A percentile compares a stretch with the other conserved stretches of the same genome.
phyloP scores from a whole-genome alignment of 164 flowering plant genomes.

The Magnolia kwangsiensis region DNA sequence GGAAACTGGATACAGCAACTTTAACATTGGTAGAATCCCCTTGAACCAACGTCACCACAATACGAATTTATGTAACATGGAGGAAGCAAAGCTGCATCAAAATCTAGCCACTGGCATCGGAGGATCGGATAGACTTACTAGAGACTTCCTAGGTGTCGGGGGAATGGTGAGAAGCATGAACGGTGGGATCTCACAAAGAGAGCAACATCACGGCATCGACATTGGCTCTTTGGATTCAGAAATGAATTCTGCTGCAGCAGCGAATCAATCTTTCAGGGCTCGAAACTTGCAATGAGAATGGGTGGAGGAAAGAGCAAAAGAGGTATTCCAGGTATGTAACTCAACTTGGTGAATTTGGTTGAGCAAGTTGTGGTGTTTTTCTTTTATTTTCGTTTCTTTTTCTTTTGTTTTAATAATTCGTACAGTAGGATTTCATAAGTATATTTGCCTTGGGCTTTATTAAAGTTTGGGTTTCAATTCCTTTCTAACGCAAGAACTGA shows the following conservation, averaged over 20 bases:
- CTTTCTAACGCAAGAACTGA: not conserved
- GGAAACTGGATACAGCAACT: slow-evolving; percentile 26
- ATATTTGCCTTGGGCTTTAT: not conserved
- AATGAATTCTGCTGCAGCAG: slow-evolving; percentile 2
- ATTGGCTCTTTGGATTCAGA: slow-evolving; percentile 9
- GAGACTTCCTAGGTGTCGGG: slow-evolving; percentile 82
- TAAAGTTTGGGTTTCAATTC: not conserved
- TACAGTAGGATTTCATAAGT: not conserved
- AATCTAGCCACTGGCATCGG: slow-evolving; percentile 29
- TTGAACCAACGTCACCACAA: slow-evolving; percentile 11
- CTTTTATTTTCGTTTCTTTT: too few species aligned
- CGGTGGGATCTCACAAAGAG: slow-evolving; percentile 29
- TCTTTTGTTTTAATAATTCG: not conserved
- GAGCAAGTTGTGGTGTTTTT: not conserved
- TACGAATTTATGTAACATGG: slow-evolving; percentile 23
- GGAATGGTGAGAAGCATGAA: slow-evolving; percentile 47
- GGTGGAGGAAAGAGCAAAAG: not conserved
- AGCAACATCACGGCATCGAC: slow-evolving; percentile 17
- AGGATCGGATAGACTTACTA: slow-evolving; percentile 54
- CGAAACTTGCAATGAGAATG: slow-evolving; percentile 8
- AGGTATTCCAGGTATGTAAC: not conserved
- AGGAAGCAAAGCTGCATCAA: slow-evolving; percentile 35
- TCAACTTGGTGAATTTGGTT: not conserved
- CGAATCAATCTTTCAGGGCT: slow-evolving; percentile 2
- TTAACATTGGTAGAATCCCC: slow-evolving; percentile 1